Evolutionary conservation across 2,329 filamentous ascomycete species (phyloP).

Genomic region (Geosmithia flava): DNA sequence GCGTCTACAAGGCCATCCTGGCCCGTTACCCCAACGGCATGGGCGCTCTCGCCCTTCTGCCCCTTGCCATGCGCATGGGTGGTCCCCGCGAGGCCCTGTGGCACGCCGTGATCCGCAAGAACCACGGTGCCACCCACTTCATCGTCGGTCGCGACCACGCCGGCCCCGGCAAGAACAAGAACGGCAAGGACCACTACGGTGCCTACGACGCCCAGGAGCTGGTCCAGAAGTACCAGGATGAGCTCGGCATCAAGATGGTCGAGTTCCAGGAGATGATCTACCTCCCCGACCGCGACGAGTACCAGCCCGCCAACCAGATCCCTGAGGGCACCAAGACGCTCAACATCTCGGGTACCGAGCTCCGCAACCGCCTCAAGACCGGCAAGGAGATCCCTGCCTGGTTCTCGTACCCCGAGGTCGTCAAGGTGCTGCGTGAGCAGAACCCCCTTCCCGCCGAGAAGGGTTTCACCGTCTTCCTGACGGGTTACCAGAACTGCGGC

Average conservation of each 20-base stretch:
- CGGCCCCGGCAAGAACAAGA: slow-evolving; percentile 94
- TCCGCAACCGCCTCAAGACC: slow-evolving; percentile 79
- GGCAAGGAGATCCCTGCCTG: slow-evolving; percentile 91
- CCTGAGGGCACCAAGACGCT: slow-evolving; percentile 70
- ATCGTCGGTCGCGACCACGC: slow-evolving; percentile 98
- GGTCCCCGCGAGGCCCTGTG: slow-evolving; percentile 97
- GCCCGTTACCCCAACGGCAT: slow-evolving; percentile 98
- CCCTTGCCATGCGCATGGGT: slow-evolving; percentile 97
- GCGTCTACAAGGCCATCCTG: slow-evolving; percentile 94
- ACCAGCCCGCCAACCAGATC: slow-evolving; percentile 86
- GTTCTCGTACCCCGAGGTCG: slow-evolving; percentile 99
- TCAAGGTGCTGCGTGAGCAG: slow-evolving; percentile 89
- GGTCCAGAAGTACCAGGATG: slow-evolving; percentile 90
- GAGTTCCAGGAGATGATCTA: slow-evolving; percentile 99
- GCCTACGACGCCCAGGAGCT: slow-evolving; percentile 95
- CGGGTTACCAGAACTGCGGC: slow-evolving; percentile 90
- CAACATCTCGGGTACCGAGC: slow-evolving; percentile 81
- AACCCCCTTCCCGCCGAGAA: slow-evolving; percentile 85
- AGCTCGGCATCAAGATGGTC: slow-evolving; percentile 97
- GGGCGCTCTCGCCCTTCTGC: slow-evolving; percentile 90
- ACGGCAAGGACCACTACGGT: slow-evolving; percentile 93
- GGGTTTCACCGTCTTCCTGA: slow-evolving; percentile 97
- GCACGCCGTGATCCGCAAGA: slow-evolving; percentile 99
- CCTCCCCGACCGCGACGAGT: slow-evolving; percentile 93
- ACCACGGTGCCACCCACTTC: slow-evolving; percentile 97